Evolutionary conservation across 495 filamentous ascomycete species (phyloP).

Genomic region (Trichoderma erinaceum): DNA sequence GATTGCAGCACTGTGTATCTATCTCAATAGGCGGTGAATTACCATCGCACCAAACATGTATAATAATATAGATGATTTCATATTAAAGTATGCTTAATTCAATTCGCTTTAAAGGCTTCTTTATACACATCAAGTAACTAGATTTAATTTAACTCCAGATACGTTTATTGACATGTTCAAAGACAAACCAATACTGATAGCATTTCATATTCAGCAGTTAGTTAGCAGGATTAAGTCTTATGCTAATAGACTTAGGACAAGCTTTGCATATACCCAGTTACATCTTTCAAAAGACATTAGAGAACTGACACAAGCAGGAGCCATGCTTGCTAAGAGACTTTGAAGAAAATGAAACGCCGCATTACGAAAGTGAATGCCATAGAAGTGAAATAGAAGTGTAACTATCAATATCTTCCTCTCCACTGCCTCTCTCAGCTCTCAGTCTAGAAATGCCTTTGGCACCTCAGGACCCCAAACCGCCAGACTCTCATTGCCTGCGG

Average conservation of each 20-base stretch:
- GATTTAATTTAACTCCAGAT: too few species aligned
- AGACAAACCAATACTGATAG: too few species aligned
- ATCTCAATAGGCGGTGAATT: too few species aligned
- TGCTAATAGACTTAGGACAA: background rate
- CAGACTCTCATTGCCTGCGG: constrained; percentile 24
- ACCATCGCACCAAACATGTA: too few species aligned
- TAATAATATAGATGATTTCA: too few species aligned
- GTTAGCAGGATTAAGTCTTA: background rate
- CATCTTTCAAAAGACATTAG: background rate
- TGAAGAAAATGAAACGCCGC: background rate
- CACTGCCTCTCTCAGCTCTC: background rate
- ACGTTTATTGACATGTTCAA: too few species aligned
- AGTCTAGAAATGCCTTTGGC: constrained; percentile 13
- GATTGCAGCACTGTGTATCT: too few species aligned
- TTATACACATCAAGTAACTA: too few species aligned
- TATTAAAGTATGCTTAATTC: too few species aligned
- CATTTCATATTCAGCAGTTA: background rate
- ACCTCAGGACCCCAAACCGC: constrained; percentile 30
- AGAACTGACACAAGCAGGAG: background rate
- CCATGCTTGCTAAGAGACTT: background rate
- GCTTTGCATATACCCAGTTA: background rate
- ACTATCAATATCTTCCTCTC: background rate
- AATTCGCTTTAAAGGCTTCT: too few species aligned
- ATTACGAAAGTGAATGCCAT: background rate
- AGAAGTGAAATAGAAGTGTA: background rate